A percentile compares a stretch with the other conserved stretches of the same genome.
These are phyloP conservation scores for Populus davidiana DNA, from an alignment of 345 rosid species.

Conservation along the genomic window DNA sequence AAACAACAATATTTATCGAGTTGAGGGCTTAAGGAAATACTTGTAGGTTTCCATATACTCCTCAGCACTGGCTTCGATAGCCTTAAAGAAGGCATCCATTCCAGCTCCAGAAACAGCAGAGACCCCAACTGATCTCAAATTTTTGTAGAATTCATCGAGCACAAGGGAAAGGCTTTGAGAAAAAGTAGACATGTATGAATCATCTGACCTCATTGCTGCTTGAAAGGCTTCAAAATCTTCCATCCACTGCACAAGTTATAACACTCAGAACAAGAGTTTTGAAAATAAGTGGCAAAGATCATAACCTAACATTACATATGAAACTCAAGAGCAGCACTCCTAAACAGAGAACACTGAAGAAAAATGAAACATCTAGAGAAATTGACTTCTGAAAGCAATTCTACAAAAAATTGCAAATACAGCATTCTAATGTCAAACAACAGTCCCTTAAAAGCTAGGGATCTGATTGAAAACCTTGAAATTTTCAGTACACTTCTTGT, in stretches of 20 bases:
- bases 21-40: slow-evolving; percentile 25
- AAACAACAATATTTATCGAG: background rate
- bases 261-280: background rate
- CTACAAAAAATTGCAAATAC: background rate
- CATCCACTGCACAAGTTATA: slow-evolving; percentile 60
- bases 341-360: background rate
- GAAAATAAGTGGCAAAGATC: background rate
- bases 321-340: background rate
- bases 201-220: slow-evolving; percentile 57
- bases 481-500: background rate
- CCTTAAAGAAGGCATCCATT: slow-evolving; percentile 65
- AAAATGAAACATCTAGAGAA: background rate
- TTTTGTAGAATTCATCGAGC: slow-evolving; percentile 66
- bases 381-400: background rate
- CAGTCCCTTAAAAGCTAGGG: background rate
- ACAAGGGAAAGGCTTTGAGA: slow-evolving; percentile 66
- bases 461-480: background rate
- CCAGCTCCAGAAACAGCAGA: slow-evolving; percentile 84
- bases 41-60: slow-evolving; percentile 75
- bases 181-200: slow-evolving; percentile 56
- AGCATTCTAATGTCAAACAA: background rate
- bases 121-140: slow-evolving; percentile 69
- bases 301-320: background rate
- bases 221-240: slow-evolving; percentile 76
- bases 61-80: slow-evolving; percentile 64